Base-by-base conservation (phyloP, 345 rosid genomes). In the Salix caprea region DNA sequence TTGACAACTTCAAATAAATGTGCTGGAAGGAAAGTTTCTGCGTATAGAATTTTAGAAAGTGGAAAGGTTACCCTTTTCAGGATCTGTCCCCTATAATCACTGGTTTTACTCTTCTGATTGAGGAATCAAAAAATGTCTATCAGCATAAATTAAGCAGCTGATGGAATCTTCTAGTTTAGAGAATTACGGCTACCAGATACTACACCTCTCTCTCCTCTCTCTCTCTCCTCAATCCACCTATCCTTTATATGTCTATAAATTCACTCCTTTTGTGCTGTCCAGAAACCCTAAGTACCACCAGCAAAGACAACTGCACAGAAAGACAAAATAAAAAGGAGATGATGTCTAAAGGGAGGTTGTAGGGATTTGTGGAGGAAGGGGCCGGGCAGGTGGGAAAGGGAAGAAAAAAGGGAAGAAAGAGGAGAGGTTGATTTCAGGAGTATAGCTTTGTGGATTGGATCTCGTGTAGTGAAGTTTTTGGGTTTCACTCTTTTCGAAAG, bases 381-480 rank as follows among this genome's bases (percentile, higher is more conserved):
- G 58, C 16, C 4, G 36, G 36, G 36, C 36, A 79, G 67, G 62
- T n/a, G n/a, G 46, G 71, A 71, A 77, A 80, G 79, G 2, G 46
- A 50, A 56, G 73, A 75, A 40, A 8, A 8, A 40, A 39, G 73
- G 61, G 52, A 65, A 44, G 1, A 50, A 62, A 44, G 72, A 4
- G 34, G 69, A 23, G 42, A 52, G 50, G 68, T 30, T 61, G 73
- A 56, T 68, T 52, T 60, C 44, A 74, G 70, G 14, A 72, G 32
- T 39, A 56, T 46, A 62, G 65, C 16, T 42, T 60, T 44, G 74
- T 61, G 85, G 86, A 88, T 92, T 88, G 94, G 97, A 90, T 90
- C 97, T 87, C 90, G 92, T 84, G 92, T 86, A 82, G 82, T 69
- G 61, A 78, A 81, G 83, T 70, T 81, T 73, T 84, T 10, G 64